A percentile compares a stretch with the other conserved stretches of the same genome.
Conservation (phyloP, 345 rosid genomes). For the Geranium rotundifolium region DNA sequence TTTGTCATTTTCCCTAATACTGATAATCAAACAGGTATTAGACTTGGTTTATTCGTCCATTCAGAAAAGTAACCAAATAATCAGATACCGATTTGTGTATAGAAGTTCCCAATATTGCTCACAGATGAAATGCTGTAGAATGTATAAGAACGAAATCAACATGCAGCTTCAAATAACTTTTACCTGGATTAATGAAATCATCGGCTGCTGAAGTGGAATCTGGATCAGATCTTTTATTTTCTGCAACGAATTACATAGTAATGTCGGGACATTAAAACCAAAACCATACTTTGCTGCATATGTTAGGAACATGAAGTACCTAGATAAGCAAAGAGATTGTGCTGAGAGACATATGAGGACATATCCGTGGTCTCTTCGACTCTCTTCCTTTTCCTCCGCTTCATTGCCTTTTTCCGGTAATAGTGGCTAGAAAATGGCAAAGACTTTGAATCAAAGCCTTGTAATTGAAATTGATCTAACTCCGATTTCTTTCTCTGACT, state of each 20-base stretch:
- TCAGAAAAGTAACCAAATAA: no score
- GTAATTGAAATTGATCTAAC: constrained; percentile 31
- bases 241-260: background rate
- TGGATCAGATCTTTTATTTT: background rate
- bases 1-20: no score
- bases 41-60: no score
- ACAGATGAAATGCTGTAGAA: constrained; percentile 1
- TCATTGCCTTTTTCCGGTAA: constrained; percentile 40
- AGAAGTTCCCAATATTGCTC: no score
- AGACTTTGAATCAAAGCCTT: constrained; percentile 54
- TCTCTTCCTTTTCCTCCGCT: constrained; percentile 67
- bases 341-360: constrained; percentile 44
- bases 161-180: background rate
- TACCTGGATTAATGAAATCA: background rate
- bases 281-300: constrained; percentile 5
- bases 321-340: constrained; percentile 21
- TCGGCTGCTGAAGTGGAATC: background rate
- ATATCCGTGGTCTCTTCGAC: constrained; percentile 48
- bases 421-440: constrained; percentile 51
- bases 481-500: constrained; percentile 35
- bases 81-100: background rate
- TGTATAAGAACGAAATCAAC: constrained; percentile 1
- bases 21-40: no score
- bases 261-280: constrained; percentile 20
- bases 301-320: constrained; percentile 29